Percentiles rank a stretch among this genome's conserved stretches.
These are phyloP conservation scores for Aspergillus cavernicola DNA, from an alignment of 495 filamentous ascomycete species.

Conservation along the genomic window DNA sequence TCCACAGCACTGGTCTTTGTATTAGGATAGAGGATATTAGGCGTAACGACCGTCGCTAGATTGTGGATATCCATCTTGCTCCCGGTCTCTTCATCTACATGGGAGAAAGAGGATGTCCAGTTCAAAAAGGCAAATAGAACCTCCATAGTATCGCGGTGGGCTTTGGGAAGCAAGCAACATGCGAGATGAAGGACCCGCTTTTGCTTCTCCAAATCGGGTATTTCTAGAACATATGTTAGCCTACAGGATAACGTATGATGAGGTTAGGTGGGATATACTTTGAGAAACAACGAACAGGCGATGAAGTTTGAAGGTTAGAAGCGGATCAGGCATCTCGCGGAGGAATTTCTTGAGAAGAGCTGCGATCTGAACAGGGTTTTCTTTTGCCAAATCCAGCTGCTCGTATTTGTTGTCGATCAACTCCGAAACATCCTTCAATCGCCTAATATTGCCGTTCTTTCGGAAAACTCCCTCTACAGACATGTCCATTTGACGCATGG, in stretches of 20 bases:
- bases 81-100: slow-evolving; percentile 85
- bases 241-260: background rate
- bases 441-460: slow-evolving; percentile 96
- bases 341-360: slow-evolving; percentile 95
- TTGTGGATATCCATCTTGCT: slow-evolving; percentile 99
- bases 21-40: slow-evolving; percentile 85
- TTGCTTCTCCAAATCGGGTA: slow-evolving; percentile 77
- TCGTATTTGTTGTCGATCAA: slow-evolving; percentile 81
- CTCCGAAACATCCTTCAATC: slow-evolving; percentile 78
- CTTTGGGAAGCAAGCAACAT: slow-evolving; percentile 90
- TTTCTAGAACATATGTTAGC: slow-evolving; percentile 52
- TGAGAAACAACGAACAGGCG: slow-evolving; percentile 84
- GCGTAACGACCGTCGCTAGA: slow-evolving; percentile 95
- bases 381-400: slow-evolving; percentile 74
- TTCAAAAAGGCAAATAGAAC: slow-evolving; percentile 95
- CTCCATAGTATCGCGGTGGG: slow-evolving; percentile 90
- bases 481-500: slow-evolving; percentile 98
- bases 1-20: slow-evolving; percentile 65
- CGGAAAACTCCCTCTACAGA: slow-evolving; percentile 98
- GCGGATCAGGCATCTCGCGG: slow-evolving; percentile 87
- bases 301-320: slow-evolving; percentile 94
- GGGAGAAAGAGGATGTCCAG: slow-evolving; percentile 95
- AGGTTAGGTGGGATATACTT: slow-evolving; percentile 48
- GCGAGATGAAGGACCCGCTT: slow-evolving; percentile 83
- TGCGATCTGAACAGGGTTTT: slow-evolving; percentile 88